phyloP scores from a whole-genome alignment of 148 eudicot species.

The Drosera capensis region DNA sequence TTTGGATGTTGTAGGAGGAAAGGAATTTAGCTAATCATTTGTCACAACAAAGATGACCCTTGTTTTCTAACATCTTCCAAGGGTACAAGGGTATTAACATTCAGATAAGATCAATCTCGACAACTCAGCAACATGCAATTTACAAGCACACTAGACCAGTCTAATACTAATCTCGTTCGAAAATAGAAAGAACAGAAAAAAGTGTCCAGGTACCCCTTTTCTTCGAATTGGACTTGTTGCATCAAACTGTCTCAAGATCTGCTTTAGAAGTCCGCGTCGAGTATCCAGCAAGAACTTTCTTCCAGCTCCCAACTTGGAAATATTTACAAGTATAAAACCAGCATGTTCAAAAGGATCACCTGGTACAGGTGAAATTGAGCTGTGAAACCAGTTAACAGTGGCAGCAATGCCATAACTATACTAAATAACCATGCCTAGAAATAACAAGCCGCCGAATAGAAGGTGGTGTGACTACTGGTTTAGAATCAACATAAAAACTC shows the following conservation, averaged over 20 bases:
- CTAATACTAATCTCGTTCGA: background rate
- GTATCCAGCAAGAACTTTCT: constrained; percentile 77
- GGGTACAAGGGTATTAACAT: too few species aligned
- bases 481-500: background rate
- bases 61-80: too few species aligned
- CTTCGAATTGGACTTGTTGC: constrained; percentile 59
- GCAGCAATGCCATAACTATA: background rate
- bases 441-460: background rate
- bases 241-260: constrained; percentile 79
- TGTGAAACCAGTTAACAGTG: constrained; percentile 5
- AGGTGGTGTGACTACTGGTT: background rate
- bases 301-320: constrained; percentile 70
- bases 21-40: too few species aligned
- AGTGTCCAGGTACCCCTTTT: constrained; percentile 53
- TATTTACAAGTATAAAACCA: constrained; percentile 83
- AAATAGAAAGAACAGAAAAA: background rate
- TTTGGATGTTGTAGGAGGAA: too few species aligned
- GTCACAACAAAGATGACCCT: too few species aligned
- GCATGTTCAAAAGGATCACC: constrained; percentile 93
- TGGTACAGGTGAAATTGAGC: constrained; percentile 19
- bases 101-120: too few species aligned
- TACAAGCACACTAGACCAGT: background rate
- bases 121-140: background rate
- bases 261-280: constrained; percentile 77
- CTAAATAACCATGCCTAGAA: background rate